phyloP scores from a whole-genome alignment of 2,329 filamentous ascomycete genomes.

The Anthostomella pinea region DNA sequence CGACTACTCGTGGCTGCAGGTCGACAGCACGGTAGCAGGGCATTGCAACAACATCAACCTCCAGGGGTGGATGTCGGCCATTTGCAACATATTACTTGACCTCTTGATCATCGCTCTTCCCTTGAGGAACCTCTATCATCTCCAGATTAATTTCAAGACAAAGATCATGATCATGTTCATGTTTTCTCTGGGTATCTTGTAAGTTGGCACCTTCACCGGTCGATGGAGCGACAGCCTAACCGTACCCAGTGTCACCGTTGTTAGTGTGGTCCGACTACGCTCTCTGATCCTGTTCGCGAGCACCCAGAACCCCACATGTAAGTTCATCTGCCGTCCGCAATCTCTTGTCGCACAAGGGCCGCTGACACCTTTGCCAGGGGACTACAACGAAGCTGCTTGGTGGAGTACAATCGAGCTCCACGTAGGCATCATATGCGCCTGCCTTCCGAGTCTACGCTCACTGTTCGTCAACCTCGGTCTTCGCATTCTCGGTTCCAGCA shows the following conservation, averaged over 20 bases:
- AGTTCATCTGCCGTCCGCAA: background rate
- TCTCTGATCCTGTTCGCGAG: constrained; percentile 40
- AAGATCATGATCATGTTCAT: constrained; percentile 35
- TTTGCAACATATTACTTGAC: constrained; percentile 30
- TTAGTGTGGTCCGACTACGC: constrained; percentile 42
- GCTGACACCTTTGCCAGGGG: constrained; percentile 11
- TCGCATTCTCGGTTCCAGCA: constrained; percentile 10
- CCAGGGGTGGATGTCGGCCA: constrained; percentile 30
- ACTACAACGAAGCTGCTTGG: constrained; percentile 37
- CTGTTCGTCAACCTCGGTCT: constrained; percentile 20
- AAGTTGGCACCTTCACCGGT: constrained; percentile 17
- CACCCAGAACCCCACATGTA: constrained; percentile 38
- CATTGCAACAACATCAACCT: constrained; percentile 32
- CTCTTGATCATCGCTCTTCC: constrained; percentile 29
- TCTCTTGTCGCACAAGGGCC: no score
- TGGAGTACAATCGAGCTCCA: constrained; percentile 43
- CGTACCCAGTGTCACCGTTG: constrained; percentile 38
- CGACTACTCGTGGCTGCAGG: constrained; percentile 30
- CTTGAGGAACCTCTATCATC: constrained; percentile 26
- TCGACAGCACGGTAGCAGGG: constrained; percentile 17
- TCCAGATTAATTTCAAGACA: constrained; percentile 31
- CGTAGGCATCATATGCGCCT: constrained; percentile 43
- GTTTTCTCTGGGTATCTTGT: constrained; percentile 38
- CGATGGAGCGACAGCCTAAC: no score
- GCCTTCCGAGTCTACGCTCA: constrained; percentile 37